Evolutionary conservation across 2,329 filamentous ascomycete species (phyloP), one percentile per base, ranked within the genome.

Genomic region (Sordariomycetes sp.): DNA sequence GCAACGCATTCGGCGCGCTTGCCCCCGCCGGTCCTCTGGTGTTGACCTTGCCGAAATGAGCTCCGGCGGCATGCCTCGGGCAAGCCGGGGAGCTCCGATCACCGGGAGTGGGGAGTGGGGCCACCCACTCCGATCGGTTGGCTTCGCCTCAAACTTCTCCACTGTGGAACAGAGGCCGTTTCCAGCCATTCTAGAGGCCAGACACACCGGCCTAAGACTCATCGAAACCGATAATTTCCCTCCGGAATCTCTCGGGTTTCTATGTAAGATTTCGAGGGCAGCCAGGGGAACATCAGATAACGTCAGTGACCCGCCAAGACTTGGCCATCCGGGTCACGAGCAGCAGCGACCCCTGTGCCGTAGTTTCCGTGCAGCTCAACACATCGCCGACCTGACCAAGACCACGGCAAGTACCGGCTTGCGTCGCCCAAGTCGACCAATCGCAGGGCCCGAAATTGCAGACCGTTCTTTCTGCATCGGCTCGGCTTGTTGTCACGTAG

Each of bases 351-450:
- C 36, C 13, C 13, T 17, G 15, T 12, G n/a, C n/a, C 48, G 34
- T 15, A 13, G 35, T 22, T 54, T 32, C 28, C 8, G 34, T 51
- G 32, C 13, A 20, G 52, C 45, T 25, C 45, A 56, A 22, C 28
- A 56, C 42, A 25, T 39, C 22, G 42, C 25, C 50, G 28, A 35
- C 54, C 36, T 52, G 24, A 51, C 20, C n/a, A 51, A 51, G 8
- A 5, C 25, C 10, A 48, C 51, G 55, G 55, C n/a, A 50, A 56
- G 55, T 22, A 39, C 55, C 55, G 55, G 55, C 55, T 56, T 56
- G 28, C 36, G 20, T 32, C 17, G 39, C 12, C 54, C 22, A n/a
- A 32, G 8, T 28, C 22, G 39, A 39, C 55, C 55, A 56, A 56
- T 56, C 24, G 55, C 48, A 56, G 51, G 10, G 45, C 20, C 10